These are phyloP conservation scores for Trichoderma orchidacearum DNA, from an alignment of 495 filamentous ascomycete species.

Conservation along the genomic window DNA sequence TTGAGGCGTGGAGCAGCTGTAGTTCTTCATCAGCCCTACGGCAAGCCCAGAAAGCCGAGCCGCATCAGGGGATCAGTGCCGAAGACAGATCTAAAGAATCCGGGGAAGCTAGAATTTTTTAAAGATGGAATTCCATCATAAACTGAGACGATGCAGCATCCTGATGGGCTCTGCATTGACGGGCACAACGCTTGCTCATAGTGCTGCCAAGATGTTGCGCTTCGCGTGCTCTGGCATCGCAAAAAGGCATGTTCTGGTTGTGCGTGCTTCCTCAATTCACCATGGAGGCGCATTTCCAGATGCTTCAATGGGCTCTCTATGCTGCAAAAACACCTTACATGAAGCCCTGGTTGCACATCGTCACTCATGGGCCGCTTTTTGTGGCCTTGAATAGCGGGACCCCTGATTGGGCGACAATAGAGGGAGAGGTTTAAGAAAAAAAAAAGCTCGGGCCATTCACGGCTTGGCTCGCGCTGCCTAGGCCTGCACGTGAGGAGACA, in stretches of 20 bases:
- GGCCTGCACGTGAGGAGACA: not conserved
- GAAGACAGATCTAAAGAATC: not conserved
- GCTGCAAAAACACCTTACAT: not conserved
- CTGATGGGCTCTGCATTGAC: not conserved
- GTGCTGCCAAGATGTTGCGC: not conserved
- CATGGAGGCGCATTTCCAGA: not conserved
- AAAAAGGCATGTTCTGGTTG: not conserved
- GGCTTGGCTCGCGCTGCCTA: not conserved
- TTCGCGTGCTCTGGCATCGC: not conserved
- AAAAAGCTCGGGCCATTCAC: not conserved
- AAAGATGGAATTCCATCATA: not conserved
- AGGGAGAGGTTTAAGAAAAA: not conserved
- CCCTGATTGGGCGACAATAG: not conserved
- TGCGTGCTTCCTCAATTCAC: not conserved
- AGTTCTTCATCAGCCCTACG: slow-evolving; percentile 1
- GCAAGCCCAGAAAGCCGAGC: not conserved
- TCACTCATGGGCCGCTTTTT: slow-evolving; percentile 2
- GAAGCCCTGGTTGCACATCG: slow-evolving; percentile 1
- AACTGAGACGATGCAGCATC: not conserved
- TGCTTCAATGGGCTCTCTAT: not conserved
- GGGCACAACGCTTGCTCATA: not conserved
- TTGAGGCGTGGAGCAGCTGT: not conserved
- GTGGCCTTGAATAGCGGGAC: not conserved
- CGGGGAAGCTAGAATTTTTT: not conserved
- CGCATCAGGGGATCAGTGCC: not conserved